Evolutionary conservation across 352 stramenopile species (phyloP), one percentile per base, ranked within the genome.

Genomic region (Phytopythium boreale): DNA sequence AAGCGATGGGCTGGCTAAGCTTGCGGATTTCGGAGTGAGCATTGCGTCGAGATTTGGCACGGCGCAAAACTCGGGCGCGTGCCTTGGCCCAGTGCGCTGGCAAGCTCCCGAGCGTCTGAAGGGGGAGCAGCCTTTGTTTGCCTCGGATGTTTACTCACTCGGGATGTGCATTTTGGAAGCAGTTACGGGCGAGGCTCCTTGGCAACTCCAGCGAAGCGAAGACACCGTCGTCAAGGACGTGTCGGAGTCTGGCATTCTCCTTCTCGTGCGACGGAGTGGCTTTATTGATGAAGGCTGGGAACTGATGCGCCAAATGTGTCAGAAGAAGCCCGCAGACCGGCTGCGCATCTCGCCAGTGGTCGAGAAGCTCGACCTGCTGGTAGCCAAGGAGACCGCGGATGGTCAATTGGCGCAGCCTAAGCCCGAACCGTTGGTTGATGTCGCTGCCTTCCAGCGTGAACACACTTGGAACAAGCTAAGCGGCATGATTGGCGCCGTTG

Each of bases 81-180:
- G 7, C 44, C 34, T 59, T 9, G 52, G 53, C 2, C 37, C 59
- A 22, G 59, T 29, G 15, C 61, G 61, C 20, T 83, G 66, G 70
- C 49, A 69, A 7, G 67, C 75, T 0, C 75, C 70, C 0, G 75
- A 83, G 47, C 67, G 66, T 14, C 26, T 77, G 34, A 8, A 20
- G 17, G 72, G 66, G 0, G 41, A 59, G 51, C 26, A 22, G 0
- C 15, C 63, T 26, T 66, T 63, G 0, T 69, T 63, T 27, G 66
- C 65, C 27, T 79, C 72, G 27, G 77, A 80, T 46, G 66, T 83
- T 4, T 80, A 77, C 29, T 67, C 62, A 4, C 70, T 83, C 17
- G 72, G 63, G 10, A 80, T 83, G 72, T 77, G 70, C 26, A 70
- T 70, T 19, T 64, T 80, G 3, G 65, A 80, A 65, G 59, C 71